Base-by-base conservation (phyloP, 1,139 yeast genomes). In the Diutina scorzettiae region DNA sequence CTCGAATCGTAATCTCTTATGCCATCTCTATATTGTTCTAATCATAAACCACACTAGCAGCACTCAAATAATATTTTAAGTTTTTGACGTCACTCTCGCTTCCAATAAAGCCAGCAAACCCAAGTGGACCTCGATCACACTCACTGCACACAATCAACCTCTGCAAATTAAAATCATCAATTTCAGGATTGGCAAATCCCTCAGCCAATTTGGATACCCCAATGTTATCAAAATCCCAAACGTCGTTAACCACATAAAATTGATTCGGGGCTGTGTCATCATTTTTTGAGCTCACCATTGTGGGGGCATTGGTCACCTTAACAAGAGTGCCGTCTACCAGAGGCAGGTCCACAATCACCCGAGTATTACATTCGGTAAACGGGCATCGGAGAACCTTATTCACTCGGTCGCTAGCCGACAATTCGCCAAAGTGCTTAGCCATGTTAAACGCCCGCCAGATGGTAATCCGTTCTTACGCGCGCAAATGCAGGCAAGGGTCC, bases 141-240 rank as follows among this genome's bases (percentile, higher is more conserved):
- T 78, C 86, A 8, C 86, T 76, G 53, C 91, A 81, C 2, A 78
- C 67, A 34, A 81, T 57, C 42, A 73, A 63, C 43, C 82, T 59
- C 41, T 68, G 69, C 17, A 78, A 59, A 23, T 61, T 60, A n/a
- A 48, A 47, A 11, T 48, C 32, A 7, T 25, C 32, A 6, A 41
- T 41, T 1, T 40, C 46, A 14, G 51, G 47, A 1, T 45, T 41
- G 8, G 44, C 48, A 5, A 41, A 45, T 14, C 49, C 50, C 7
- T 55, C 57, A 7, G 71, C 46, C 23, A 76, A 69, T 53, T 69
- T 64, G 1, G 87, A 78, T 2, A 81, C 91, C 1, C 86, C 89
- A 40, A 81, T 72, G 52, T 81, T 81, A 49, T 81, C 89, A 51
- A 81, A 81, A 49, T 76, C 81, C 89, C 89, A 81, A 46, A 78